Conservation (phyloP, 805 yeast genomes). For the Grigorovia yakushimaensis region DNA sequence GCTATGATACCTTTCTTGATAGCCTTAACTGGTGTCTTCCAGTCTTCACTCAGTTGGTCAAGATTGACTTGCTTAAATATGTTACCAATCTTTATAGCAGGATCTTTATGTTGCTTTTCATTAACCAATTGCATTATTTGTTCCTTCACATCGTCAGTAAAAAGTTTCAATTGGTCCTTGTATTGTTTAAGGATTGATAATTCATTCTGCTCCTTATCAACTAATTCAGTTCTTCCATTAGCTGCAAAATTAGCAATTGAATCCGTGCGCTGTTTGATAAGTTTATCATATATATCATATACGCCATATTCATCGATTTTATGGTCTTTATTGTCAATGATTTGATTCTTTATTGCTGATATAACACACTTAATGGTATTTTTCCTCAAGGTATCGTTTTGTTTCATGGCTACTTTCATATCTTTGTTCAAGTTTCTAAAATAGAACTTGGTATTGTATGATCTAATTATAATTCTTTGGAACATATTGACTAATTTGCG, state of each 20-base stretch:
- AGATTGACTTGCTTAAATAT: constrained; percentile 28
- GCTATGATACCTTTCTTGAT: constrained; percentile 27
- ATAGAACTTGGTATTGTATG: constrained; percentile 30
- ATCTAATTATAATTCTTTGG: constrained; percentile 11
- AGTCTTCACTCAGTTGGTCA: constrained; percentile 27
- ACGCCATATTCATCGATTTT: constrained; percentile 26
- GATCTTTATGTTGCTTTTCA: constrained; percentile 12
- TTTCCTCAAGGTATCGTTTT: constrained; percentile 34
- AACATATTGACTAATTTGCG: too few relatives aligned
- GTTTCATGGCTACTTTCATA: constrained; percentile 39
- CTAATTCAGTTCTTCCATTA: constrained; percentile 43
- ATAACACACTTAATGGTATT: constrained; percentile 37
- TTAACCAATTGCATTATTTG: constrained; percentile 24
- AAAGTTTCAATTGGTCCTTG: constrained; percentile 35
- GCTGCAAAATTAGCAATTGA: constrained; percentile 39
- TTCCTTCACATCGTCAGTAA: constrained; percentile 34
- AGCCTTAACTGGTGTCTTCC: constrained; percentile 27
- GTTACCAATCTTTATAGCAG: constrained; percentile 23
- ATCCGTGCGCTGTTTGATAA: constrained; percentile 41
- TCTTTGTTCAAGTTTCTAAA: constrained; percentile 30
- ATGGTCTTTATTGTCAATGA: constrained; percentile 31
- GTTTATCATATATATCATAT: constrained; percentile 32
- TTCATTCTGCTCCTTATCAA: constrained; percentile 42
- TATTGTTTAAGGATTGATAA: constrained; percentile 34
- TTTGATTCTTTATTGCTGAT: constrained; percentile 36